Base-by-base conservation (phyloP, 2,329 filamentous ascomycete species). In the Scedosporium minutisporum region DNA sequence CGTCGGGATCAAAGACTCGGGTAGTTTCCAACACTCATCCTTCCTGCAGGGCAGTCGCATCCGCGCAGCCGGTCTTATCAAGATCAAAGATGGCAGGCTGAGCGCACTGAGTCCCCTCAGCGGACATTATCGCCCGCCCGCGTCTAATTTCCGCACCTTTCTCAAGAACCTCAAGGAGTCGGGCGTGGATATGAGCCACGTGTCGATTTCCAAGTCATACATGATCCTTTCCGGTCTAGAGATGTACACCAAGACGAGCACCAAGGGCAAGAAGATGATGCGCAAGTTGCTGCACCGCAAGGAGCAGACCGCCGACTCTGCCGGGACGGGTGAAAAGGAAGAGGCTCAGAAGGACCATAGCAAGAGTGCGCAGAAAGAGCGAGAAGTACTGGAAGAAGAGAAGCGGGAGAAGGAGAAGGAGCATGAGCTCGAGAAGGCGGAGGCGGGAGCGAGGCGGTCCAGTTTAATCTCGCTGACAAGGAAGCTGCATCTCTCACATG, bases 11-110 rank as follows among this genome's bases (percentile, higher is more conserved):
- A 96, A 97, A 70, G 86, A 90, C 72, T 88, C 87, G 3, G 93
- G 93, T 10, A 86, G 89, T 4, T 97, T 97, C 69, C 93, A 96
- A 69, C 93, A 96, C 74, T 93, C 88, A 12, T 95, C 90, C 0
- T 96, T 97, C 69, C 80, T 96, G 1, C 89, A 93, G 65, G 93
- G 92, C 25, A 83, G 87, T 9, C 85, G 92, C 12, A 92, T 96
- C 61, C 85, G 87, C 0, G 87, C 92, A 0, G 93, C 93, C 3
- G 93, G 93, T 0, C 78, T 93, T 27, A 91, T 96, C 71, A 92
- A 90, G 72, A 87, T 96, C 70, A 91, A 91, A 71, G 80, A 92
- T 67, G 93, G 93, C 1, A 84, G 89, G 33, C 73, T 96, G n/a
- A 80, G 83, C 1, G 87, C 86, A 60, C 78, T 96, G 7, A 90